Base-by-base conservation (phyloP, 345 rosid genomes). In the Ceriops decandra region DNA sequence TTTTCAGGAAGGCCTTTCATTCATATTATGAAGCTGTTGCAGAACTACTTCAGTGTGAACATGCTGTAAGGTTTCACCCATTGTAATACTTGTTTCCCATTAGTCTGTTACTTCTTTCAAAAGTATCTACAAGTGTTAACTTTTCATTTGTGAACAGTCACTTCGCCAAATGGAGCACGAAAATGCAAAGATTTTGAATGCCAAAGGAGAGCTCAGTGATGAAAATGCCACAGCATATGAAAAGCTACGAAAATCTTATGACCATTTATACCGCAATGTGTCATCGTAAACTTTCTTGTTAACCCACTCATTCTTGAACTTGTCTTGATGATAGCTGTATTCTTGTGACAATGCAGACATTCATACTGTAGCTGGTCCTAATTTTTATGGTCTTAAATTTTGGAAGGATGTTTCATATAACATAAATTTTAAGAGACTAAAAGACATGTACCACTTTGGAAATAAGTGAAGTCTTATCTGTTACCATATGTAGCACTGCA, bases 131-230 rank as follows among this genome's bases (percentile, higher is more conserved):
- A 57, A 47, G 52, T 64, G 33, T 69, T 30, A 24, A 67, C 68
- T 64, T 72, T 71, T 9, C 64, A 64, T 70, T 67, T 63, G 27
- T 66, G 68, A 60, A 57, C 69, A 95, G 99, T 85, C 85, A 26
- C 98, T 95, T 75, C 87, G 86, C 68, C 99, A 92, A 73, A 92
- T 95, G 97, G 99, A 95, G 83, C 85, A 92, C 76, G 99, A 95
- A 71, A 88, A 92, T 83, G 86, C 97, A 46, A 92, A 88, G 81
- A 85, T 87, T 71, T 80, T 95, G 75, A 89, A 85, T 83, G 96
- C 93, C 64, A 95, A 91, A 82, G 99, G 99, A 75, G 99, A 95
- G 82, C 91, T 90, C 49, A 90, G 88, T 73, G 99, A 95, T 74
- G 98, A 95, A 79, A 95, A 83, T 84, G 86, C 77, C 61, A 77